Conservation (phyloP, 768 basidiomycete species). For the Hypsizygus marmoreus region DNA sequence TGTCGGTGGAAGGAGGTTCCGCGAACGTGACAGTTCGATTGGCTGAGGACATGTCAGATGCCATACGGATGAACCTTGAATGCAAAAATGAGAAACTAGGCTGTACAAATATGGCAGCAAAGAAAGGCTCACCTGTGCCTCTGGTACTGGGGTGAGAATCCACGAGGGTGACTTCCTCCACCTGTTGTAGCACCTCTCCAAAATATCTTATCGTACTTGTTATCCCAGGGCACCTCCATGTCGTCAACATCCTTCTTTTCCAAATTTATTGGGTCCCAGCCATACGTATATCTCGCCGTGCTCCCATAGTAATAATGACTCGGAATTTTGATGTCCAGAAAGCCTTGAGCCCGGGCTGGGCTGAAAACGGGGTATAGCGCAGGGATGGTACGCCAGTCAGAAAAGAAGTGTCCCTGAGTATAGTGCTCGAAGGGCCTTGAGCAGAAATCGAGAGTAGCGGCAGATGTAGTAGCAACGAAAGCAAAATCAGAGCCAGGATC, state of each 20-base stretch:
- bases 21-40: conserved; percentile 72
- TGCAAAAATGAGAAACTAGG: conserved; percentile 14
- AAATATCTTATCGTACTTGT: conserved; percentile 85
- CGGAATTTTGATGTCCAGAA: conserved; percentile 89
- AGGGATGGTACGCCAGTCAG: conserved; percentile 90
- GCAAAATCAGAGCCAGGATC: conserved; percentile 55
- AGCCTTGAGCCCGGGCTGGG: conserved; percentile 85
- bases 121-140: conserved; percentile 64
- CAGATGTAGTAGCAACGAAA: conserved; percentile 62
- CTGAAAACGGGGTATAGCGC: conserved; percentile 93
- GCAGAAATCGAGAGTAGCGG: conserved; percentile 76
- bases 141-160: conserved; percentile 82
- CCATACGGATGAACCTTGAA: conserved; percentile 72
- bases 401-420: conserved; percentile 94
- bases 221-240: conserved; percentile 88
- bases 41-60: conserved; percentile 53
- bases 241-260: conserved; percentile 76
- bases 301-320: conserved; percentile 95
- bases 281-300: conserved; percentile 83
- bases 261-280: conserved; percentile 79
- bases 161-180: conserved; percentile 84
- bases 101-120: conserved; percentile 1
- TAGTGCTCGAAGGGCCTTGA: conserved; percentile 79
- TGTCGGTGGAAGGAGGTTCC: conserved; percentile 56
- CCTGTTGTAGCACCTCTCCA: conserved; percentile 98